Base-by-base conservation (phyloP, 208 protist genomes). In the Leishmania braziliensis region DNA sequence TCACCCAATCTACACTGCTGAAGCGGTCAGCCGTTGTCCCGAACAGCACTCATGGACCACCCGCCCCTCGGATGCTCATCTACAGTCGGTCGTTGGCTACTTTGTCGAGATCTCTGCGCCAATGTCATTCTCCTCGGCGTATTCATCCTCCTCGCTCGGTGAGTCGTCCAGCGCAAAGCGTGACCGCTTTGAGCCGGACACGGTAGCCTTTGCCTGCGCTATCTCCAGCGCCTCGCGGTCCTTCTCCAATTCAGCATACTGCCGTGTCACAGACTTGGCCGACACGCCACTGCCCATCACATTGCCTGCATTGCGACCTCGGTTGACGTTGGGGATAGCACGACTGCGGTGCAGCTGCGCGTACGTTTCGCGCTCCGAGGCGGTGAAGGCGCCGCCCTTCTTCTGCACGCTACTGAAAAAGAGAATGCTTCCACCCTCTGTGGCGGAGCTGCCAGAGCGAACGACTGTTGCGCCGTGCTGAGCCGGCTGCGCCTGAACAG, bases 331-430 rank as follows among this genome's bases (percentile, higher is more conserved):
- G 3, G 86, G 87, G 29, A 94, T 87, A 18, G 86, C 89, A 5
- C 87, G 83, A 18, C 85, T 92, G 6, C 87, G 86, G 23, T 88
- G 85, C 50, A 97, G 89, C 81, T 97, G 92, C 26, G 83, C 81
- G 46, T 88, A 89, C 54, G 92, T 95, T 73, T 95, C 93, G 14
- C 86, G 78, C 77, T 93, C 90, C n/a, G 87, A 88, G 43, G 82
- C 82, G 12, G 93, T 95, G 78, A 95, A 95, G 83, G 88, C 91
- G 60, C 93, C 93, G 20, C 93, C 93, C 43, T 90, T 90, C 76
- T 92, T 90, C 80, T 95, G 91, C 29, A 97, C 91, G 77, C 92
- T 95, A 77, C 90, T 95, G 86, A 92, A 97, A 72, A 97, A 97
- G 16, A 93, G 79, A 48, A 95, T 89, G 39, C 80, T 93, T 78